phyloP scores from a whole-genome alignment of 139 green algal genomes.

The Nannochloris sp. region DNA sequence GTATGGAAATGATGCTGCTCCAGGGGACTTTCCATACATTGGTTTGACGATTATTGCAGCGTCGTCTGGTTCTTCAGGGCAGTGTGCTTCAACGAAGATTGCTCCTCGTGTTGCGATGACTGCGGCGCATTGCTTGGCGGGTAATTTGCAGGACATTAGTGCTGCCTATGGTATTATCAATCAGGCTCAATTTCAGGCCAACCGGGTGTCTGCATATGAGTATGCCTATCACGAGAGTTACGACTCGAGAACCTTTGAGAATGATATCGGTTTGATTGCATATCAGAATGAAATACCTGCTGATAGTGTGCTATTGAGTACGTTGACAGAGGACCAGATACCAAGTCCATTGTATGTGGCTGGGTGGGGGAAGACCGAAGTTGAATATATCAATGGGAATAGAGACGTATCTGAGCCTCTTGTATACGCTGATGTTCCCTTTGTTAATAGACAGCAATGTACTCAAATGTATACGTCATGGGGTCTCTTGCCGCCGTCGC shows the following conservation, averaged over 20 bases:
- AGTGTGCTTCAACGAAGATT: neutral
- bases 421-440: neutral
- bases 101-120: neutral
- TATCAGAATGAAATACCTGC: neutral
- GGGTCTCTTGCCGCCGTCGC: neutral
- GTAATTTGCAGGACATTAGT: too few species aligned
- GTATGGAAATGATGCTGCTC: neutral
- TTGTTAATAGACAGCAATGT: neutral
- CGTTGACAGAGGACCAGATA: neutral
- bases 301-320: neutral
- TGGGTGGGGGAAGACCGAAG: neutral
- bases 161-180: too few species aligned
- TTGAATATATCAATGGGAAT: neutral
- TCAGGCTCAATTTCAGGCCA: too few species aligned
- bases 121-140: neutral
- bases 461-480: neutral
- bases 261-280: too few species aligned
- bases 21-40: neutral
- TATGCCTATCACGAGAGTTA: too few species aligned
- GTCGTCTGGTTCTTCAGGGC: neutral
- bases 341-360: neutral
- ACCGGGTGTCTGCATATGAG: too few species aligned
- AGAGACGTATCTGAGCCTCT: neutral
- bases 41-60: neutral
- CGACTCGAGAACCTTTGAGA: too few species aligned